These are phyloP conservation scores for Fusarium mexicanum DNA, from an alignment of 2,329 filamentous ascomycete species.

Conservation along the genomic window DNA sequence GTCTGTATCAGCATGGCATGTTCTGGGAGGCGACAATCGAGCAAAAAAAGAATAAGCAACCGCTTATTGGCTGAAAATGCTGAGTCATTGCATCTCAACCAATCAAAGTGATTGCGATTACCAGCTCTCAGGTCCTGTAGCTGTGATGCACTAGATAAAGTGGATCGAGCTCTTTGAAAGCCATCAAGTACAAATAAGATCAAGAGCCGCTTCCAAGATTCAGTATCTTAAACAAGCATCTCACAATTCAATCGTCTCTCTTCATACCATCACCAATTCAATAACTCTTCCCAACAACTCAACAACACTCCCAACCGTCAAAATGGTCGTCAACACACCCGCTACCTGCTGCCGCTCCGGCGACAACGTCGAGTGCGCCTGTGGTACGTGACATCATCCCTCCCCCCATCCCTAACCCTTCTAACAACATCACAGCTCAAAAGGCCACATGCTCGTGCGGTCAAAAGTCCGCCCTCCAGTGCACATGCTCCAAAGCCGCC, in stretches of 20 bases:
- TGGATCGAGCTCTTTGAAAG: slow-evolving; percentile 15
- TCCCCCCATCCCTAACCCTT: not conserved
- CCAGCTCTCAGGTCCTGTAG: not conserved
- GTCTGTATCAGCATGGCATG: slow-evolving; percentile 19
- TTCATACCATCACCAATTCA: not conserved
- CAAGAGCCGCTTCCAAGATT: slow-evolving; percentile 10
- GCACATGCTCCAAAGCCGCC: slow-evolving; percentile 81
- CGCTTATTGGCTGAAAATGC: slow-evolving; percentile 6
- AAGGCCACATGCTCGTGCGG: slow-evolving; percentile 87
- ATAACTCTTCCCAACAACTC: not conserved
- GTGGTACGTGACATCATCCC: slow-evolving; percentile 58
- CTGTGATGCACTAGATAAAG: slow-evolving; percentile 14
- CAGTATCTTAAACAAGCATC: slow-evolving; percentile 7
- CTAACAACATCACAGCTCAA: slow-evolving; percentile 56
- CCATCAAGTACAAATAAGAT: slow-evolving; percentile 41
- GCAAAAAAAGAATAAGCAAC: slow-evolving; percentile 41
- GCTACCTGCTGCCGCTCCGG: slow-evolving; percentile 68
- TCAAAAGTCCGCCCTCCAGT: slow-evolving; percentile 85
- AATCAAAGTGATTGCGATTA: slow-evolving; percentile 32
- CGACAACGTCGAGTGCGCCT: slow-evolving; percentile 61
- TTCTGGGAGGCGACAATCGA: slow-evolving; percentile 26
- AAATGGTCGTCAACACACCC: slow-evolving; percentile 48
- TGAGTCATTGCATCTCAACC: accelerated
- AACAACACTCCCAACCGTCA: slow-evolving; percentile 24
- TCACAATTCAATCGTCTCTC: not conserved